These are phyloP conservation scores for Cystobasidium sp. DNA, from an alignment of 1,284 basidiomycete genomes.

Conservation along the genomic window DNA sequence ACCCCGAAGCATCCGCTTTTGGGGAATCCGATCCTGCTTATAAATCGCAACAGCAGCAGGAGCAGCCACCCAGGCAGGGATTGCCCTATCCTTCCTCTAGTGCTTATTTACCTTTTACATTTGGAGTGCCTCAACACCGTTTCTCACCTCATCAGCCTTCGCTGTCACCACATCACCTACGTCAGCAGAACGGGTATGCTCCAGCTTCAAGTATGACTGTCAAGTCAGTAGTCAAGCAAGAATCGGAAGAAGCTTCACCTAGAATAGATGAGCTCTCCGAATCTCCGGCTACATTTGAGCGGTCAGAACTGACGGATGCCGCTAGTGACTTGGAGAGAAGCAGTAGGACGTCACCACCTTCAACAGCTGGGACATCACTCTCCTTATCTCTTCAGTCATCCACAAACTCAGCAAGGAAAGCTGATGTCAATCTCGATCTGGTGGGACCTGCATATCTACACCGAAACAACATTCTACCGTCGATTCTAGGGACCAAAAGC, in stretches of 20 bases:
- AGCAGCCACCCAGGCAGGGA: not conserved
- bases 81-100: slow-evolving; percentile 13
- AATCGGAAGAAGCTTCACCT: not conserved
- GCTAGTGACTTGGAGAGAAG: slow-evolving; percentile 7
- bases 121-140: not conserved
- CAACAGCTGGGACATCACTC: slow-evolving; percentile 1
- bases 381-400: not conserved
- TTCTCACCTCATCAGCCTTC: not conserved
- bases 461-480: not conserved
- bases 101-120: not conserved
- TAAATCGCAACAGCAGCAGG: not conserved
- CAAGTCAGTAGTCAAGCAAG: not conserved
- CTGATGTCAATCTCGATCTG: not conserved
- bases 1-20: slow-evolving; percentile 11
- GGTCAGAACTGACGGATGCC: not conserved
- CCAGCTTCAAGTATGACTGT: not conserved
- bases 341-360: slow-evolving; percentile 1
- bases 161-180: slow-evolving; percentile 1
- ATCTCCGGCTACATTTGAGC: not conserved
- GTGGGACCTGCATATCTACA: slow-evolving; percentile 8
- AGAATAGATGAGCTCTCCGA: not conserved
- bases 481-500: not conserved
- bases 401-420: not conserved
- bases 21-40: slow-evolving; percentile 3
- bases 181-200: not conserved